phyloP scores from a whole-genome alignment of 2,329 filamentous ascomycete genomes.

The Sporothrix mexicana region DNA sequence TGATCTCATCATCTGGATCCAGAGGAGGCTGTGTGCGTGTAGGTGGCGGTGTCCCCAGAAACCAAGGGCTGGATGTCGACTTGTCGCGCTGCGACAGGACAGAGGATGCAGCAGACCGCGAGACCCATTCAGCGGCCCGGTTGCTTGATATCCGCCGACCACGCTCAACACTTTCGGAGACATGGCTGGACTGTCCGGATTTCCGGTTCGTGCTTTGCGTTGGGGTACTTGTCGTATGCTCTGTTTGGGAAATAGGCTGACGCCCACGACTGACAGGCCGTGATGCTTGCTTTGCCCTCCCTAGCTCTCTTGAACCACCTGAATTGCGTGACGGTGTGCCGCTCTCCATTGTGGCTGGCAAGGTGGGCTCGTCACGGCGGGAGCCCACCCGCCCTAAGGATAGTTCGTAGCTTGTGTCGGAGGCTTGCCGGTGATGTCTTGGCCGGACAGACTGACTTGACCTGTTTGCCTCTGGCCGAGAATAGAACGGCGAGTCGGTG shows the following conservation, averaged over 20 bases:
- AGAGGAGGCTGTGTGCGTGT: background rate
- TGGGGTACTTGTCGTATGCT: constrained; percentile 4
- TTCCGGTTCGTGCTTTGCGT: background rate
- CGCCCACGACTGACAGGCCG: constrained; percentile 36
- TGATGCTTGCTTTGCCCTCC: background rate
- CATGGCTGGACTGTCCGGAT: background rate
- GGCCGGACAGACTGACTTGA: background rate
- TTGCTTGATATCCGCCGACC: background rate
- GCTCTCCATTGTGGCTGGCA: too few relatives aligned
- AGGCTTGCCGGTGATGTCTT: background rate
- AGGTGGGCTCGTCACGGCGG: too few relatives aligned
- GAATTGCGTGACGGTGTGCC: background rate
- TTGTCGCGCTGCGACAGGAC: background rate
- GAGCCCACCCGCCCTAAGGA: too few relatives aligned
- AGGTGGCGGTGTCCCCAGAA: constrained; percentile 13
- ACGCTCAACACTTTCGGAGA: background rate
- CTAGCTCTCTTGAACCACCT: too few relatives aligned
- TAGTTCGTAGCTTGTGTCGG: background rate
- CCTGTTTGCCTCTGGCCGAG: constrained; percentile 4
- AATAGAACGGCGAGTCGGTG: constrained; percentile 25
- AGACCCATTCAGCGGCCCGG: background rate
- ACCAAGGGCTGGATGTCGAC: constrained; percentile 1
- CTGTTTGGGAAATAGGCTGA: constrained; percentile 28
- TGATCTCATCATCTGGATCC: constrained; percentile 33
- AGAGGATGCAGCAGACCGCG: background rate